Evolutionary conservation across 164 flowering plant genomes (phyloP).

Genomic region (Amborella trichopoda): DNA sequence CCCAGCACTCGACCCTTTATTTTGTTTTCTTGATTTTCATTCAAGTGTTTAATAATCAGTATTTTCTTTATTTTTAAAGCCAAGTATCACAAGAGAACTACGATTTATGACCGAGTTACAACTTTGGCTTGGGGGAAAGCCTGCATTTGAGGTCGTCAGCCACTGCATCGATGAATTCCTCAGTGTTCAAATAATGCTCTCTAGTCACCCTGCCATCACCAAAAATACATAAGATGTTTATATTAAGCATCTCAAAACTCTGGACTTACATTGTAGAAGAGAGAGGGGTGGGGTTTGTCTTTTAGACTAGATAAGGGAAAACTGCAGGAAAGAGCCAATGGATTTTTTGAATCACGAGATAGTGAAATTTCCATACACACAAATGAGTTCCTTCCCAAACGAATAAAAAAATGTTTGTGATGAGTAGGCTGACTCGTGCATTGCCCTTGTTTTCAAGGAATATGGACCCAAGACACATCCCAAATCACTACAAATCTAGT

Average conservation of each 20-base stretch:
- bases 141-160: slow-evolving; percentile 67
- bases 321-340: background rate
- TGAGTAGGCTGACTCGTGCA: too few species aligned
- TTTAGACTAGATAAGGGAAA: background rate
- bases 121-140: slow-evolving; percentile 28
- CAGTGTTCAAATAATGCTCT: slow-evolving; percentile 69
- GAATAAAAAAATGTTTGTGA: too few species aligned
- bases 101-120: too few species aligned
- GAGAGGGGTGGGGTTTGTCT: background rate
- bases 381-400: background rate
- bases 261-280: background rate
- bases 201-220: slow-evolving; percentile 36
- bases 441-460: too few species aligned
- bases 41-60: too few species aligned
- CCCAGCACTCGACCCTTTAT: too few species aligned
- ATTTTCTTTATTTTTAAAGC: too few species aligned
- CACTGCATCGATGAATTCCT: slow-evolving; percentile 90
- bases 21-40: too few species aligned
- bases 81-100: too few species aligned
- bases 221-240: background rate
- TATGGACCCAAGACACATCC: too few species aligned
- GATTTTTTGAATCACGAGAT: background rate
- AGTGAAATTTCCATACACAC: background rate
- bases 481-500: too few species aligned
- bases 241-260: too few species aligned